Evolutionary conservation across 2,329 filamentous ascomycete genomes (phyloP).

Genomic region (Pseudophaeomoniella oleicola): DNA sequence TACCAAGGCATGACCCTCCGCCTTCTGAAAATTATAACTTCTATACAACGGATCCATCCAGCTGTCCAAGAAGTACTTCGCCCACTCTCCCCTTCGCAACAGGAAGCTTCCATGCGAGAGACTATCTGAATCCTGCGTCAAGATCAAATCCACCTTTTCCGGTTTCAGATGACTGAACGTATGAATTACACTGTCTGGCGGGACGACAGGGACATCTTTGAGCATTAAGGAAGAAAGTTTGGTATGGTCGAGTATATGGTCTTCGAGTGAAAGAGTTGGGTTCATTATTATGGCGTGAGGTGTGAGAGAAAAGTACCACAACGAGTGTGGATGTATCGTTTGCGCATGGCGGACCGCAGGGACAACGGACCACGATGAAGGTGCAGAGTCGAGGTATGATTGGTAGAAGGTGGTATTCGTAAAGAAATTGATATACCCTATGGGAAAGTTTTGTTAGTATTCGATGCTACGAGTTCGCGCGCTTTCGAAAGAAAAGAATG

Average conservation of each 20-base stretch:
- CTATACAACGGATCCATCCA: slow-evolving; percentile 95
- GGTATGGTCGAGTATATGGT: slow-evolving; percentile 52
- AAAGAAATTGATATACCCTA: slow-evolving; percentile 80
- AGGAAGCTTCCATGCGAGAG: slow-evolving; percentile 65
- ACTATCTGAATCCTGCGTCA: slow-evolving; percentile 74
- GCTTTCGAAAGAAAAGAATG: background rate
- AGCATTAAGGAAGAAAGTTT: slow-evolving; percentile 68
- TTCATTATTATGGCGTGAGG: slow-evolving; percentile 83
- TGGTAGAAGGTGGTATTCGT: slow-evolving; percentile 43
- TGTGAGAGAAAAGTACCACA: slow-evolving; percentile 78
- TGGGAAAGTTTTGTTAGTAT: background rate
- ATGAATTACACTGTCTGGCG: slow-evolving; percentile 92
- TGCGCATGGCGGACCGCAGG: slow-evolving; percentile 83
- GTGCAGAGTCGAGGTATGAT: slow-evolving; percentile 23
- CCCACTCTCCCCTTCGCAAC: slow-evolving; percentile 74
- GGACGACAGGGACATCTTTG: slow-evolving; percentile 72
- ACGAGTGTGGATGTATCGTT: slow-evolving; percentile 59
- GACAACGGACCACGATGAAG: slow-evolving; percentile 46
- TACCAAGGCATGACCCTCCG: slow-evolving; percentile 80
- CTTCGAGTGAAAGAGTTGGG: slow-evolving; percentile 52
- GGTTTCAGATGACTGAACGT: slow-evolving; percentile 74
- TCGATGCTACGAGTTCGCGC: background rate
- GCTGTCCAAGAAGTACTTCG: slow-evolving; percentile 79
- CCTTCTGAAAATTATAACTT: slow-evolving; percentile 91
- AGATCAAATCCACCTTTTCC: slow-evolving; percentile 62